A percentile compares a stretch with the other conserved stretches of the same genome.
Conservation (phyloP, 78 protist genomes). For the Cavenderia fasciculata region DNA sequence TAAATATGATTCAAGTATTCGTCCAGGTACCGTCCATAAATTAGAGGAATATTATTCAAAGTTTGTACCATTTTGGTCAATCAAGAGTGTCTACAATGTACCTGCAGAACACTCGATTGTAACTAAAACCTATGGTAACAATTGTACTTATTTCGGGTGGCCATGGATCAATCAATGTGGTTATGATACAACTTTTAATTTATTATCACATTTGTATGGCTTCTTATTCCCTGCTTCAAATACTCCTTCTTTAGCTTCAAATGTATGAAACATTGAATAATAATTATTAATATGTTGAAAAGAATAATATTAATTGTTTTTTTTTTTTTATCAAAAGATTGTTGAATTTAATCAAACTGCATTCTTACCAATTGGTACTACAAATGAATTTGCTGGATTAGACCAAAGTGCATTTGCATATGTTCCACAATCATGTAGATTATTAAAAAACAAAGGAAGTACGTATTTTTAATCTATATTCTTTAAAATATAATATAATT, state of each 20-base stretch:
- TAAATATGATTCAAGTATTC: constrained; percentile 50
- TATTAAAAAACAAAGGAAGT: too few relatives aligned
- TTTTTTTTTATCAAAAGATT: too few relatives aligned
- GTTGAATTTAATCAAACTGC: constrained; percentile 20
- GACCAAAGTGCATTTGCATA: constrained; percentile 58
- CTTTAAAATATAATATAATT: too few relatives aligned
- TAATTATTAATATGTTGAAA: too few relatives aligned
- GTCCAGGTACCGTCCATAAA: constrained; percentile 34
- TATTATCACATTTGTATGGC: constrained; percentile 43
- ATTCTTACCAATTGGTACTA: constrained; percentile 28
- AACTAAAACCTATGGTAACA: constrained; percentile 60
- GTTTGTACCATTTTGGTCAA: background rate
- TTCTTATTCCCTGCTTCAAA: background rate
- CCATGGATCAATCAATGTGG: constrained; percentile 85
- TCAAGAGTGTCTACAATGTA: background rate
- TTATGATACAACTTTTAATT: constrained; percentile 58
- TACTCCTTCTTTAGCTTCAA: background rate
- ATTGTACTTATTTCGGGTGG: constrained; percentile 68
- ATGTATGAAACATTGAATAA: constrained; percentile 58
- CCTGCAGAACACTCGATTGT: constrained; percentile 63
- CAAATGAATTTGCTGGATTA: constrained; percentile 27
- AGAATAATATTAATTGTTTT: too few relatives aligned
- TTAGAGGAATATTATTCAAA: constrained; percentile 22
- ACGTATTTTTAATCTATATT: too few relatives aligned
- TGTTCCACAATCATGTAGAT: constrained; percentile 64